Percentiles rank a stretch among this genome's conserved stretches.
Conservation (phyloP, 2,329 filamentous ascomycete genomes). For the Fusarium sp. region DNA sequence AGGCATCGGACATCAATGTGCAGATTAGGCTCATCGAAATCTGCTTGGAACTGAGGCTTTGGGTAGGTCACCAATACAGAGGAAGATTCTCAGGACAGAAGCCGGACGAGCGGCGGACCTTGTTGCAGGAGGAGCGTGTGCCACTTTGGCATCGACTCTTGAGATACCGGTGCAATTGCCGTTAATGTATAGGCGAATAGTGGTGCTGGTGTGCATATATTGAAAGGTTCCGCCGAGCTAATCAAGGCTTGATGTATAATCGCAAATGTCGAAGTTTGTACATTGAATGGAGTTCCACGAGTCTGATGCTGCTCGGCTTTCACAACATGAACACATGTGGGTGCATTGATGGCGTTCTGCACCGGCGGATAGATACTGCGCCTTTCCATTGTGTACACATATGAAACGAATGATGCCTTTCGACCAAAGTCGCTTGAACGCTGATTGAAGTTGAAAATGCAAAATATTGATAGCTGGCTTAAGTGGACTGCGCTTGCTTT, state of each 20-base stretch:
- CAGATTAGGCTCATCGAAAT: background rate
- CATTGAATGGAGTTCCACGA: constrained; percentile 9
- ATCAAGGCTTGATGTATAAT: background rate
- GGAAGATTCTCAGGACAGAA: background rate
- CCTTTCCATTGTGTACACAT: background rate
- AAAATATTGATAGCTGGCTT: background rate
- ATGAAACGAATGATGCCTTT: background rate
- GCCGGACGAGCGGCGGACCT: background rate
- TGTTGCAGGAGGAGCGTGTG: background rate
- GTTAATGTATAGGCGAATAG: background rate
- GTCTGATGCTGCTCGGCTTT: constrained; percentile 13
- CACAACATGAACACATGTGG: constrained; percentile 27
- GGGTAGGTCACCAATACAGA: background rate
- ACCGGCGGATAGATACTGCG: background rate
- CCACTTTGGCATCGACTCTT: background rate
- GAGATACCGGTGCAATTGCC: background rate
- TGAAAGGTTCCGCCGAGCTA: background rate
- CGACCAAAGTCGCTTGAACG: background rate
- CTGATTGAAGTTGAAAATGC: background rate
- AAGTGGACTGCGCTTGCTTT: background rate
- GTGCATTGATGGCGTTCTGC: constrained; percentile 1
- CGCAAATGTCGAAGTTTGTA: background rate
- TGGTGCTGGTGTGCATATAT: background rate
- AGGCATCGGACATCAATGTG: background rate
- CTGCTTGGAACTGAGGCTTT: background rate